phyloP scores from a whole-genome alignment of 345 rosid genomes.

The Lumnitzera racemosa region DNA sequence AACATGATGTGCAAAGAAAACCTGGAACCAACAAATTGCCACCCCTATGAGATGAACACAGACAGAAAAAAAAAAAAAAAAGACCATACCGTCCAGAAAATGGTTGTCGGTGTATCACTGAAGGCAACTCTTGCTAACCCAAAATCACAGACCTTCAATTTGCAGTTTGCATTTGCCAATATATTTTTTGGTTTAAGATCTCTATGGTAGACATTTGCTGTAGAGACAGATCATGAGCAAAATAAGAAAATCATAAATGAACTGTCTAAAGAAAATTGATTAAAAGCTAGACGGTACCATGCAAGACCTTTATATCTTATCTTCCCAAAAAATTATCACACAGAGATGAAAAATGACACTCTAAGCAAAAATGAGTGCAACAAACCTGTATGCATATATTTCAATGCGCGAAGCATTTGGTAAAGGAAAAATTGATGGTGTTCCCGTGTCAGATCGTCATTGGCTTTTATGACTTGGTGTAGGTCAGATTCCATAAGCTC shows the following conservation, averaged over 20 bases:
- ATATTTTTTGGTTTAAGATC: slow-evolving; percentile 99
- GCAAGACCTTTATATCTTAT: neutral
- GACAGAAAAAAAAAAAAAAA: neutral
- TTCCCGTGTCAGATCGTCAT: slow-evolving; percentile 91
- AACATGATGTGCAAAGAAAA: neutral
- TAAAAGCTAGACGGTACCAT: no score
- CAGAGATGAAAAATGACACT: neutral
- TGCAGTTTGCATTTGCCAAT: slow-evolving; percentile 95
- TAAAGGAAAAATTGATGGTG: slow-evolving; percentile 98
- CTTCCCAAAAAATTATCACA: neutral
- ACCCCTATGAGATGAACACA: no score
- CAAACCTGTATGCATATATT: slow-evolving; percentile 93
- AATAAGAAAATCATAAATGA: no score
- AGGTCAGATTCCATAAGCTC: slow-evolving; percentile 99
- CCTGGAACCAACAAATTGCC: no score
- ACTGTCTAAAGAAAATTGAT: no score
- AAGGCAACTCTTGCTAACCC: slow-evolving; percentile 95
- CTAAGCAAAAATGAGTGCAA: neutral
- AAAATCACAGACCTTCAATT: slow-evolving; percentile 91
- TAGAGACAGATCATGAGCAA: slow-evolving; percentile 7
- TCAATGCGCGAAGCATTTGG: slow-evolving; percentile 96
- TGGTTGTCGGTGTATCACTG: slow-evolving; percentile 79
- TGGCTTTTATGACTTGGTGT: slow-evolving; percentile 97
- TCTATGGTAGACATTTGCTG: slow-evolving; percentile 95
- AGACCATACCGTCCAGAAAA: slow-evolving; percentile 82